phyloP scores from a whole-genome alignment of 257 asterid genomes.

The Solanum arcanum region DNA sequence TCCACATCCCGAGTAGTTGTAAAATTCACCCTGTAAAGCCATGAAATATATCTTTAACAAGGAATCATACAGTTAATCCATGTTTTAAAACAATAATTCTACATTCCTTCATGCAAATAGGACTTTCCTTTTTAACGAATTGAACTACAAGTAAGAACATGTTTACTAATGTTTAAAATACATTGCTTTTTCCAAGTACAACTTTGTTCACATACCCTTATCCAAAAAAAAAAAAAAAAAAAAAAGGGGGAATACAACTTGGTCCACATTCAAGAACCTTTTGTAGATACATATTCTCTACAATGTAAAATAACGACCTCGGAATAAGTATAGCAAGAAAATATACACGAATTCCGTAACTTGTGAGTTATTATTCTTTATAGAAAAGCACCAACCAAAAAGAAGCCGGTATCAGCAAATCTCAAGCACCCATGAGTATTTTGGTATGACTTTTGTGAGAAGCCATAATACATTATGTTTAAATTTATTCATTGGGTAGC shows the following conservation, averaged over 20 bases:
- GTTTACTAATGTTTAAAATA: background rate
- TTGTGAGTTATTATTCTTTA: background rate
- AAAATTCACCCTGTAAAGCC: conserved; percentile 76
- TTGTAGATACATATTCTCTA: background rate
- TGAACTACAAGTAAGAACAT: background rate
- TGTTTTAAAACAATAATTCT: background rate
- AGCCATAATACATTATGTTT: background rate
- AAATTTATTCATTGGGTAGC: background rate
- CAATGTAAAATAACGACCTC: background rate
- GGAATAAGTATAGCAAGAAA: background rate
- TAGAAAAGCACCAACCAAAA: background rate
- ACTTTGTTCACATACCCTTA: background rate
- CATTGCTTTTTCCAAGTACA: background rate
- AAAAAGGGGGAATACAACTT: background rate
- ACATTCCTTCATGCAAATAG: background rate
- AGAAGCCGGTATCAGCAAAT: background rate
- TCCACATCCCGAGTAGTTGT: conserved; percentile 98
- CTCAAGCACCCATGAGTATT: background rate
- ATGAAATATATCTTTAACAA: background rate
- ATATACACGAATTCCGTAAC: background rate
- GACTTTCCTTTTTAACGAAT: background rate
- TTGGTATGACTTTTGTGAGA: background rate
- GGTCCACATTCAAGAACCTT: background rate
- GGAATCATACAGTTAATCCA: background rate
- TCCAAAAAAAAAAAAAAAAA: background rate